Percentiles rank a stretch among this genome's conserved stretches.
phyloP scores from a whole-genome alignment of 2,329 filamentous ascomycete genomes.

The Dothistroma septosporum region DNA sequence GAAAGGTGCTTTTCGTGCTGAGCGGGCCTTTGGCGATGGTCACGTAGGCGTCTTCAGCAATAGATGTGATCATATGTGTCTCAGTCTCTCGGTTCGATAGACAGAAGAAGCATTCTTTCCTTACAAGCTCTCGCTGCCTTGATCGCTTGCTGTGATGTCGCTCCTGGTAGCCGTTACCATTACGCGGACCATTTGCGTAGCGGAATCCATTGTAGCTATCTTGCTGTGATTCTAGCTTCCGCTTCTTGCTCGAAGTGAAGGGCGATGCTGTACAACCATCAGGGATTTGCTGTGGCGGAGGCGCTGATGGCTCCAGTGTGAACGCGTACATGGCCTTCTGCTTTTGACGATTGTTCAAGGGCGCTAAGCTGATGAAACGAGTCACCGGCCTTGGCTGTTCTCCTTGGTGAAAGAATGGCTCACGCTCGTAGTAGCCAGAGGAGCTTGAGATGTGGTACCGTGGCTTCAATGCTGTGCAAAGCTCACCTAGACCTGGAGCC shows the following conservation, averaged over 20 bases:
- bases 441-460: slow-evolving; percentile 82
- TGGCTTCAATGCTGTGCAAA: slow-evolving; percentile 77
- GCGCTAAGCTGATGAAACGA: slow-evolving; percentile 83
- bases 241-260: slow-evolving; percentile 57
- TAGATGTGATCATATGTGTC: slow-evolving; percentile 83
- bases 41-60: slow-evolving; percentile 81
- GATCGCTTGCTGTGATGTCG: slow-evolving; percentile 33
- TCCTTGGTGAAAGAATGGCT: slow-evolving; percentile 73
- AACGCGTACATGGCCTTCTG: slow-evolving; percentile 75
- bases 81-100: slow-evolving; percentile 80
- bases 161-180: slow-evolving; percentile 42
- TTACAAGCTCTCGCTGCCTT: slow-evolving; percentile 36
- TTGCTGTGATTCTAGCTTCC: slow-evolving; percentile 35
- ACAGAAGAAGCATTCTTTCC: slow-evolving; percentile 89
- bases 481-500: slow-evolving; percentile 62
- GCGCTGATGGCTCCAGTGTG: slow-evolving; percentile 53
- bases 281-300: slow-evolving; percentile 59
- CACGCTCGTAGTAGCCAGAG: slow-evolving; percentile 77
- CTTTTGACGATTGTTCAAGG: slow-evolving; percentile 70
- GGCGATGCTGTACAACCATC: slow-evolving; percentile 72
- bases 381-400: slow-evolving; percentile 57
- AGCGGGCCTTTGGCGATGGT: slow-evolving; percentile 91
- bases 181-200: slow-evolving; percentile 45
- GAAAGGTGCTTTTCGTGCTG: slow-evolving; percentile 65
- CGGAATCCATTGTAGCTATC: slow-evolving; percentile 39